These are phyloP conservation scores for Camellia oleifera DNA, from an alignment of 179 eudicot species.

Conservation along the genomic window DNA sequence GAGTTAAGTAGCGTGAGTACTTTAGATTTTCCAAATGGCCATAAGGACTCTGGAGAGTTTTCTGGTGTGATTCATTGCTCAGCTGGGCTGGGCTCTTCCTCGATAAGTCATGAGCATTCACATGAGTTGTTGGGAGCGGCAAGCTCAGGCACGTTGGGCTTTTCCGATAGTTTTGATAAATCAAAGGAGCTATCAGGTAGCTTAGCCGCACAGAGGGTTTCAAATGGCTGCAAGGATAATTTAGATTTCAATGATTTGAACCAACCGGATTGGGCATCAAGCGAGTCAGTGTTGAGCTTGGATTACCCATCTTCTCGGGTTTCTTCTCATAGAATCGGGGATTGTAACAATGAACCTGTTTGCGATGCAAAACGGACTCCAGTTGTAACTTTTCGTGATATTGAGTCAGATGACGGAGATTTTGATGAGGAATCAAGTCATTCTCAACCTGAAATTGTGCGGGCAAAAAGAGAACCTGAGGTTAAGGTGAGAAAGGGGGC, in stretches of 20 bases:
- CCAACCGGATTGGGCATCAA: conserved; percentile 67
- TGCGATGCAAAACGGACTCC: conserved; percentile 43
- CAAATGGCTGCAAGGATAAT: conserved; percentile 49
- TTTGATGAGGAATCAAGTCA: conserved; percentile 36
- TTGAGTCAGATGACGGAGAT: conserved; percentile 53
- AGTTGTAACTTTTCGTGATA: conserved; percentile 61
- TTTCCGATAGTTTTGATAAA: conserved; percentile 63
- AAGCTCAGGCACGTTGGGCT: conserved; percentile 74
- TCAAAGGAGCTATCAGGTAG: conserved; percentile 63
- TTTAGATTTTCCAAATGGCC: conserved; percentile 42
- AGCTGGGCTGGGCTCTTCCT: conserved; percentile 54
- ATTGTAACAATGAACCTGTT: conserved; percentile 49
- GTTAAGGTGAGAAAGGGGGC: conserved; percentile 70
- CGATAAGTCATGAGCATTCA: conserved; percentile 57
- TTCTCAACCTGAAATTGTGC: conserved; percentile 35
- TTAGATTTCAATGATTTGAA: conserved; percentile 52
- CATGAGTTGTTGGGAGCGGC: conserved; percentile 50
- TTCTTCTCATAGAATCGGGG: conserved; percentile 68
- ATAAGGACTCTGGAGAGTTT: conserved; percentile 50
- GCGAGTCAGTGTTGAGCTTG: conserved; percentile 66
- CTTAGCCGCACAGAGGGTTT: conserved; percentile 39
- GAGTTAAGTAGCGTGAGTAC: conserved; percentile 49
- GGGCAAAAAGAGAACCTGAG: conserved; percentile 48
- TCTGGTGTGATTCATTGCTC: conserved; percentile 55
- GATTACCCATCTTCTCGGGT: conserved; percentile 78